A percentile compares a stretch with the other conserved stretches of the same genome.
Evolutionary conservation across 768 basidiomycete species (phyloP).

Genomic region (Podaxis sp.): DNA sequence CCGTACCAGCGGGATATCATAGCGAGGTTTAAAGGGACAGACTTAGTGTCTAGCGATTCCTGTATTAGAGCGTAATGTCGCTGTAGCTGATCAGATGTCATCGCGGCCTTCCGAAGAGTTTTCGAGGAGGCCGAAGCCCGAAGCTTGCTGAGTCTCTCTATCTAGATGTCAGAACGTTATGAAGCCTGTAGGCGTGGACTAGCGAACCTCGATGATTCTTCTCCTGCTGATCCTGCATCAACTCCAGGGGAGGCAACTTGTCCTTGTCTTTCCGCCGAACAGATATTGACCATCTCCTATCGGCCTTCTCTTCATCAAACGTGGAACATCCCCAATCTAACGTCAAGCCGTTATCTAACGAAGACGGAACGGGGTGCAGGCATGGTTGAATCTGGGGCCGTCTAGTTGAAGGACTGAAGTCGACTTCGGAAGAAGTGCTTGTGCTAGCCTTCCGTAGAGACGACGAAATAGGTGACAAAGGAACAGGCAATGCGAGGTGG

Average conservation of each 20-base stretch:
- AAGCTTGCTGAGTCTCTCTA: conserved; percentile 61
- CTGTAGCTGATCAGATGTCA: conserved; percentile 63
- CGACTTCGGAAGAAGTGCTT: conserved; percentile 49
- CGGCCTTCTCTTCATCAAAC: conserved; percentile 55
- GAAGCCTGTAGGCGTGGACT: neutral
- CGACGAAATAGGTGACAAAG: conserved; percentile 26
- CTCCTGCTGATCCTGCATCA: conserved; percentile 59
- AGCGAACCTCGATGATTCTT: conserved; percentile 52
- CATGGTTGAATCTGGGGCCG: conserved; percentile 26
- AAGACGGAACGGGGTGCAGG: conserved; percentile 66
- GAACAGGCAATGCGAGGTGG: conserved; percentile 27
- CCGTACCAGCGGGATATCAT: conserved; percentile 62
- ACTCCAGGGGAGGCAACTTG: conserved; percentile 38
- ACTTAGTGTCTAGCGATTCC: conserved; percentile 31
- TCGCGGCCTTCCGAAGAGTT: conserved; percentile 62
- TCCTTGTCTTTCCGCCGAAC: conserved; percentile 63
- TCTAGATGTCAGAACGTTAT: conserved; percentile 8
- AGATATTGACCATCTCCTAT: conserved; percentile 62
- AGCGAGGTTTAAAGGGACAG: conserved; percentile 41
- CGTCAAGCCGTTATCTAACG: conserved; percentile 66
- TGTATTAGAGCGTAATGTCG: conserved; percentile 64
- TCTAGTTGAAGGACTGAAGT: conserved; percentile 69
- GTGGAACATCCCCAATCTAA: conserved; percentile 71
- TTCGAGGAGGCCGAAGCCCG: conserved; percentile 47
- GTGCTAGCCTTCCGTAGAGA: conserved; percentile 26